These are phyloP conservation scores for Neotropicomus parvogracilis DNA, from an alignment of 1,284 basidiomycete species.

Conservation along the genomic window DNA sequence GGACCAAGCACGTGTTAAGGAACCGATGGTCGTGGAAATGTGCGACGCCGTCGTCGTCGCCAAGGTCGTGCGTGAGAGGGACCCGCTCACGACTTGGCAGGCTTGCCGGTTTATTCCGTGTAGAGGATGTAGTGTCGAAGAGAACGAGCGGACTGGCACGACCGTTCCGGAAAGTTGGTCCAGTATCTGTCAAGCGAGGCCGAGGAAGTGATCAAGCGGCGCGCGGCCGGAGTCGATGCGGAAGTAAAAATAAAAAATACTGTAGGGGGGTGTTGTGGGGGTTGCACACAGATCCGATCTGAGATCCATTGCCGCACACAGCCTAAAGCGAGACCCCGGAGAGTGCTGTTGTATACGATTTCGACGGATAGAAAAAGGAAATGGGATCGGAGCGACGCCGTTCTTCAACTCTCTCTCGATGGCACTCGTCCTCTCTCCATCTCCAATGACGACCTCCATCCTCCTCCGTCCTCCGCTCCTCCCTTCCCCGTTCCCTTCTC, in stretches of 20 bases:
- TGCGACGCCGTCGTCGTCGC: conserved; percentile 4
- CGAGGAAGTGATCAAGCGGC: no score
- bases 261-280: conserved; percentile 1
- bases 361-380: conserved; percentile 19
- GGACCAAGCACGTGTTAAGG: no score
- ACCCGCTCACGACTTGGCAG: neutral
- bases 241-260: neutral
- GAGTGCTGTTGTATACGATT: conserved; percentile 6
- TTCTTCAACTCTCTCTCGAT: neutral
- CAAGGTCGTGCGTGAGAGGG: conserved; percentile 18
- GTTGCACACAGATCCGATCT: conserved; percentile 11
- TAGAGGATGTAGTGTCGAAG: neutral
- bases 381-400: neutral
- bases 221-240: no score
- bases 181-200: no score
- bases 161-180: no score
- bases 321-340: conserved; percentile 22
- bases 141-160: no score
- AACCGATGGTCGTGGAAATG: conserved; percentile 23
- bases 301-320: conserved; percentile 19
- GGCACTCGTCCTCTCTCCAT: conserved; percentile 13
- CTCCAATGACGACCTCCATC: conserved; percentile 21
- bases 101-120: conserved; percentile 23
- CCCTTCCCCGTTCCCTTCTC: neutral
- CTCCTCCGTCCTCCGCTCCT: conserved; percentile 19